phyloP scores from a whole-genome alignment of 2,329 filamentous ascomycete species.

The Pseudogymnoascus sp. region DNA sequence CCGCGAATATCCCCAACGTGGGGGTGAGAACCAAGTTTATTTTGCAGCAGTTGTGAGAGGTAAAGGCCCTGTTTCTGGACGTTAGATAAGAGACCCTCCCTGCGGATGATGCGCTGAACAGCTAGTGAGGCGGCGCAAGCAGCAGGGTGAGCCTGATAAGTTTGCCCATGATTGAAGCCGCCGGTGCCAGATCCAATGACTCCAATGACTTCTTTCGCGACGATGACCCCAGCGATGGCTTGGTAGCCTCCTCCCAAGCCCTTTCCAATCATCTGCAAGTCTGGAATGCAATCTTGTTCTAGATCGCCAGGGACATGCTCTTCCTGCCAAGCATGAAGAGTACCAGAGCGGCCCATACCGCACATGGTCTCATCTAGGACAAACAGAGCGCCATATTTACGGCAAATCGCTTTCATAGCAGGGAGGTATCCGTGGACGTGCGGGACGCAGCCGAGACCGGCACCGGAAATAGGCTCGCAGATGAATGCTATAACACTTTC shows the following conservation, averaged over 20 bases:
- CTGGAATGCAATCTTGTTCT: slow-evolving; percentile 36
- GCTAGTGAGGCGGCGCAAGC: slow-evolving; percentile 53
- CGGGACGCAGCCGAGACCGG: slow-evolving; percentile 61
- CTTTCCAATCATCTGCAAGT: slow-evolving; percentile 60
- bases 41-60: slow-evolving; percentile 37
- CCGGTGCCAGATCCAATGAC: slow-evolving; percentile 18
- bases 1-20: slow-evolving; percentile 55
- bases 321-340: slow-evolving; percentile 47
- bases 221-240: slow-evolving; percentile 51
- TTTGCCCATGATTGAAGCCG: slow-evolving; percentile 36
- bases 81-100: slow-evolving; percentile 50
- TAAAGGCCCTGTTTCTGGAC: slow-evolving; percentile 44
- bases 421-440: slow-evolving; percentile 59
- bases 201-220: slow-evolving; percentile 43
- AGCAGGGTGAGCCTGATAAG: slow-evolving; percentile 52
- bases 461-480: slow-evolving; percentile 58
- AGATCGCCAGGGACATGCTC: slow-evolving; percentile 30
- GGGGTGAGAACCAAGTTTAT: slow-evolving; percentile 34
- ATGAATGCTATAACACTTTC: slow-evolving; percentile 58
- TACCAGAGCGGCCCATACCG: slow-evolving; percentile 44
- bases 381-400: slow-evolving; percentile 62
- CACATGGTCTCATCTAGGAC: slow-evolving; percentile 69
- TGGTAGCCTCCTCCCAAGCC: slow-evolving; percentile 57
- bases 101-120: slow-evolving; percentile 49
- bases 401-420: slow-evolving; percentile 59